A percentile compares a stretch with the other conserved stretches of the same genome.
Conservation (phyloP, 192 early-diverging fungal species). For the Coemansia furcata region DNA sequence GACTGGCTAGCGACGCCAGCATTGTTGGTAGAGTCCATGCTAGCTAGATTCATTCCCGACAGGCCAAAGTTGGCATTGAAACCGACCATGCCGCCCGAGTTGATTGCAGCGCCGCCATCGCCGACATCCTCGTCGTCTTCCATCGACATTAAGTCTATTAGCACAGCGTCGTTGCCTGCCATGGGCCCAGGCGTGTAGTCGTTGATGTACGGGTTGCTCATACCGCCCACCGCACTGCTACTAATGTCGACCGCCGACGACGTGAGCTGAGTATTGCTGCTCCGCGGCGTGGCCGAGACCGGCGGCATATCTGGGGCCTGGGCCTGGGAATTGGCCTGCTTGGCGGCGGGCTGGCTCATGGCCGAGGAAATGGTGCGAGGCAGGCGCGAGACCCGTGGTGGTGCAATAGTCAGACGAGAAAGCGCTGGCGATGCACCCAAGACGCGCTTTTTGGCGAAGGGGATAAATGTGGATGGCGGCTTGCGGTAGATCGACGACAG, state of each 20-base stretch:
- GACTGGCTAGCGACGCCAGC: neutral
- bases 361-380: conserved; percentile 30
- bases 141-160: conserved; percentile 53
- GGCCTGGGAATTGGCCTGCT: conserved; percentile 1
- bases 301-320: neutral
- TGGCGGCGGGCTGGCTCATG: conserved; percentile 7
- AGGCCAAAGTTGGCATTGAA: conserved; percentile 52
- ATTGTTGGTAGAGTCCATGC: conserved; percentile 7
- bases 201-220: conserved; percentile 54
- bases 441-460: conserved; percentile 56
- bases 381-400: conserved; percentile 42
- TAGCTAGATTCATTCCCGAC: conserved; percentile 43
- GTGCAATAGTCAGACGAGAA: conserved; percentile 39
- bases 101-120: conserved; percentile 16
- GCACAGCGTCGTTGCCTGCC: conserved; percentile 37
- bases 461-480: conserved; percentile 82
- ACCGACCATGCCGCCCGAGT: conserved; percentile 50
- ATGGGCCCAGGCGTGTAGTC: conserved; percentile 32
- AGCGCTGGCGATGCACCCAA: conserved; percentile 45
- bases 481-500: conserved; percentile 93
- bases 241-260: conserved; percentile 36
- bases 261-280: conserved; percentile 34
- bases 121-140: conserved; percentile 45
- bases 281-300: conserved; percentile 10
- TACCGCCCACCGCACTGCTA: conserved; percentile 17